These are phyloP conservation scores for Trametes cinnabarina DNA, from an alignment of 768 basidiomycete species.

Conservation along the genomic window DNA sequence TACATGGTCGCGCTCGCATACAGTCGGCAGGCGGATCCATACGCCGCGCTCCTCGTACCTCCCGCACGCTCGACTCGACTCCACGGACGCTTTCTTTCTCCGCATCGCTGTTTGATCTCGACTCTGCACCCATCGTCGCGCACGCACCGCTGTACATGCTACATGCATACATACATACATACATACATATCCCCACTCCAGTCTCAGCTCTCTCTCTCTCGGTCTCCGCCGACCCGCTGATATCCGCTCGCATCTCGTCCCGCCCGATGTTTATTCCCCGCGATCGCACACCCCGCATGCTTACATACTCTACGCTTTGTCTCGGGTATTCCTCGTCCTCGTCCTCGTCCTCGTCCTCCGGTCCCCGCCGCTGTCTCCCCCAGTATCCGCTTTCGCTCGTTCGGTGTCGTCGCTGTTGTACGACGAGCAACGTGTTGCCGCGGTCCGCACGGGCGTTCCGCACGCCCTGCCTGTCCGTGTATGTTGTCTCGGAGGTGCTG, in stretches of 20 bases:
- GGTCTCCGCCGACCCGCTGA: not conserved
- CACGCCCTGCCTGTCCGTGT: no score
- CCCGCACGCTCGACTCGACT: no score
- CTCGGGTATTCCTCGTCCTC: conserved; percentile 20
- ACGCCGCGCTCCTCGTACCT: not conserved
- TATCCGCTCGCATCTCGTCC: not conserved
- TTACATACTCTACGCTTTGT: conserved; percentile 19
- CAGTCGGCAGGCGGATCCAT: no score
- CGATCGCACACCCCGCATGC: not conserved
- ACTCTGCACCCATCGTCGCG: no score
- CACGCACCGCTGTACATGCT: no score
- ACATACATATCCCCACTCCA: not conserved
- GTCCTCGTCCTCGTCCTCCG: not conserved
- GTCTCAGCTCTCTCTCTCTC: no score
- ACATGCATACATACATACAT: no score
- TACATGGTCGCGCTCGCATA: no score
- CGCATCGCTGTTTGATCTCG: not conserved
- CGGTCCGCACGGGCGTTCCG: no score
- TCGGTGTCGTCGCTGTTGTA: no score
- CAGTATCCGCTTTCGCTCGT: not conserved
- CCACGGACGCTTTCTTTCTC: not conserved
- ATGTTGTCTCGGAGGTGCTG: no score
- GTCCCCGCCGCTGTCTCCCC: not conserved
- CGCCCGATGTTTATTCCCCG: not conserved
- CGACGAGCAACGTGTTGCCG: no score